Percentiles rank a stretch among this genome's conserved stretches.
Evolutionary conservation across 371 early-diverging fungal genomes (phyloP).

Genomic region (Syncephalastrum racemosum): DNA sequence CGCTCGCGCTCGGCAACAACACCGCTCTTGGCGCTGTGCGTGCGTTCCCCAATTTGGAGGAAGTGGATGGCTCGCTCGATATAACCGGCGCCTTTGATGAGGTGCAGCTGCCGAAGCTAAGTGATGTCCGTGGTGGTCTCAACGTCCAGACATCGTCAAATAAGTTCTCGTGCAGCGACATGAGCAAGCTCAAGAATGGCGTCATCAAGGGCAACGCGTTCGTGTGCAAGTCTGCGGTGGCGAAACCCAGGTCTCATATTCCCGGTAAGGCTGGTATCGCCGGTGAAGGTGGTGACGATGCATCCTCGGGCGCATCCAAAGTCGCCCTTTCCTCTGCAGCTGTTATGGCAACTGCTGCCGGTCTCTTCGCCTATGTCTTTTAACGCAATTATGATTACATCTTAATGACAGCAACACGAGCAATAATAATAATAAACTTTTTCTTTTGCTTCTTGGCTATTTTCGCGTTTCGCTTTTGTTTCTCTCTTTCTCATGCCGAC

Average conservation of each 20-base stretch:
- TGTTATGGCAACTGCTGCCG: no score
- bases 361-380: no score
- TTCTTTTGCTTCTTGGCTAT: no score
- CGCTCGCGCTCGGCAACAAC: conserved; percentile 52
- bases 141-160: conserved; percentile 42
- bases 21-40: conserved; percentile 31
- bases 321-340: no score
- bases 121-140: conserved; percentile 45
- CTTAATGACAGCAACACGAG: no score
- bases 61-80: conserved; percentile 55
- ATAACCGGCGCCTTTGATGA: conserved; percentile 51
- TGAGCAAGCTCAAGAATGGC: conserved; percentile 27
- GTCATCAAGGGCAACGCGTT: conserved; percentile 43
- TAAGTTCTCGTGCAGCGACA: conserved; percentile 31
- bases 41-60: conserved; percentile 48
- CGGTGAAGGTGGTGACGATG: background rate
- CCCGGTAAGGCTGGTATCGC: conserved; percentile 14
- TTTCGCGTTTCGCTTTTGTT: background rate
- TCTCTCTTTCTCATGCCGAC: conserved; percentile 49
- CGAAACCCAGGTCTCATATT: conserved; percentile 29
- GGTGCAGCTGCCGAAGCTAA: conserved; percentile 38
- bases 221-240: conserved; percentile 28
- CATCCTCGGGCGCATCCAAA: no score
- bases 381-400: no score
- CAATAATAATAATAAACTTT: no score